Percentiles rank a stretch among this genome's conserved stretches.
These are phyloP conservation scores for Coemansia sp. DNA, from an alignment of 192 early-diverging fungal genomes.

Conservation along the genomic window DNA sequence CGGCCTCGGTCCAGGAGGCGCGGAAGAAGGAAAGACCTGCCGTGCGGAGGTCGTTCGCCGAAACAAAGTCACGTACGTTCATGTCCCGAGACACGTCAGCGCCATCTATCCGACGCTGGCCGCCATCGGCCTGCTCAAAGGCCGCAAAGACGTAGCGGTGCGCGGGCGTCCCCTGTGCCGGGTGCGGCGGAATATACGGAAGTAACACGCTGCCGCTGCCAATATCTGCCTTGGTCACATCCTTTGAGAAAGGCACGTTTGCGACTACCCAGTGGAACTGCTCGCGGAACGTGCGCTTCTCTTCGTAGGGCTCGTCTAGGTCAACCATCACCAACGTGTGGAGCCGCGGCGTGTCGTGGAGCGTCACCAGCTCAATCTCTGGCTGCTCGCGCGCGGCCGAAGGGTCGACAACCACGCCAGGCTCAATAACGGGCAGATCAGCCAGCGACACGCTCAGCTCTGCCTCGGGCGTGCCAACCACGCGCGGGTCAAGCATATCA, in stretches of 20 bases:
- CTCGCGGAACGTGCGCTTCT: constrained; percentile 60
- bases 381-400: constrained; percentile 52
- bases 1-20: constrained; percentile 35
- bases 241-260: constrained; percentile 59
- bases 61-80: constrained; percentile 27
- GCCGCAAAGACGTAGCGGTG: constrained; percentile 67
- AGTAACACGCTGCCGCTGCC: constrained; percentile 43
- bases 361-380: constrained; percentile 52
- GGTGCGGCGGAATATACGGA: constrained; percentile 68
- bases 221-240: constrained; percentile 39
- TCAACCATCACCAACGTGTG: constrained; percentile 69
- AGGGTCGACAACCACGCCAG: constrained; percentile 33
- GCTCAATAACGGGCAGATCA: constrained; percentile 14
- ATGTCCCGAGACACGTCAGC: constrained; percentile 37
- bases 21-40: constrained; percentile 45
- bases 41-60: constrained; percentile 21
- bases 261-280: constrained; percentile 68
- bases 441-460: constrained; percentile 39
- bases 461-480: constrained; percentile 25
- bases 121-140: constrained; percentile 58
- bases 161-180: constrained; percentile 64
- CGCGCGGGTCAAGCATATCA: constrained; percentile 57
- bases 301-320: constrained; percentile 60
- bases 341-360: constrained; percentile 59
- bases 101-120: constrained; percentile 46